These are phyloP conservation scores for Penicillium concentricum DNA, from an alignment of 2,329 filamentous ascomycete genomes.

Conservation along the genomic window DNA sequence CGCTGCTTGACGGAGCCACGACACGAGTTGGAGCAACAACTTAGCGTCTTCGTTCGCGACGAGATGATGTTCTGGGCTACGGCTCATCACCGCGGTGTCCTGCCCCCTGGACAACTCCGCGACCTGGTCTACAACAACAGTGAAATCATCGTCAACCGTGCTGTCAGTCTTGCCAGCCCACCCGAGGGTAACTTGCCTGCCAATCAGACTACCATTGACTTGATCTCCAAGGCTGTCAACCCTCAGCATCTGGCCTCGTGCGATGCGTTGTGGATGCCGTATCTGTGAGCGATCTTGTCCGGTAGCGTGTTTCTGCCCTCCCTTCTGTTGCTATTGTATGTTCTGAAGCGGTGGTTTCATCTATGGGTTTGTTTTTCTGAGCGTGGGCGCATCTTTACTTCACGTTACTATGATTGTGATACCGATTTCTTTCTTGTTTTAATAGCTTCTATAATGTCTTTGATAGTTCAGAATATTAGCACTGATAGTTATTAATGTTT, in stretches of 20 bases:
- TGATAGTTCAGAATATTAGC: constrained; percentile 12
- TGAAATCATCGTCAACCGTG: constrained; percentile 87
- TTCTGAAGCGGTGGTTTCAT: constrained; percentile 11
- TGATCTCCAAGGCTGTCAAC: constrained; percentile 89
- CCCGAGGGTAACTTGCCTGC: constrained; percentile 79
- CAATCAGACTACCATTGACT: constrained; percentile 94
- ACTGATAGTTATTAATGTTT: constrained; percentile 10
- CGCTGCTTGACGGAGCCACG: constrained; percentile 83
- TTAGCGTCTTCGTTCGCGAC: constrained; percentile 92
- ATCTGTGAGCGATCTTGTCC: constrained; percentile 57
- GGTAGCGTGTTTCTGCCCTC: constrained; percentile 18
- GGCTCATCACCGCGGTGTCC: constrained; percentile 65
- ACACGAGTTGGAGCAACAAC: constrained; percentile 84
- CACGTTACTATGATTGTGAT: constrained; percentile 19
- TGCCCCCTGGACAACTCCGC: constrained; percentile 68
- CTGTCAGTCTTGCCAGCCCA: constrained; percentile 75
- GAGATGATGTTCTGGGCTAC: constrained; percentile 99
- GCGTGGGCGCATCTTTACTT: constrained; percentile 22
- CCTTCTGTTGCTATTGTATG: constrained; percentile 11
- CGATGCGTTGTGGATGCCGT: constrained; percentile 97
- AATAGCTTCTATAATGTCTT: constrained; percentile 15
- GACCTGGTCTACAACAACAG: constrained; percentile 83
- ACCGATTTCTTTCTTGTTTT: constrained; percentile 18
- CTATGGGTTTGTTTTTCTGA: constrained; percentile 18
- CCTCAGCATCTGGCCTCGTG: constrained; percentile 83